Evolutionary conservation across 108 stramenopile genomes (phyloP).

Genomic region (Skeletonema marinoi): DNA sequence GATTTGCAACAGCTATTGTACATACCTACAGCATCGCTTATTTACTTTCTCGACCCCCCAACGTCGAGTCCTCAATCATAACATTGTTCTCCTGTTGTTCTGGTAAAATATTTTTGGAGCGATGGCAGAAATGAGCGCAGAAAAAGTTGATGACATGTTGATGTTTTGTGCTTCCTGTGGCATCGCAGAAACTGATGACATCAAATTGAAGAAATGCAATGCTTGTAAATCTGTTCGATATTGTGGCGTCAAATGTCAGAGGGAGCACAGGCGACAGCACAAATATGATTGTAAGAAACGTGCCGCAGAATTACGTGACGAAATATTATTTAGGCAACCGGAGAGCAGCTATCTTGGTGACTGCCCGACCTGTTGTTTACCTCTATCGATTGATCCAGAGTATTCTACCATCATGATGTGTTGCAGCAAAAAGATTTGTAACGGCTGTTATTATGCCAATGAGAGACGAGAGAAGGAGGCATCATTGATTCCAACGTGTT

Average conservation of each 20-base stretch:
- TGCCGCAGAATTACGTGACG: background rate
- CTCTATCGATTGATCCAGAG: background rate
- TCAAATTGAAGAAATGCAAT: background rate
- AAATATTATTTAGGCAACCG: background rate
- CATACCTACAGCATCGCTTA: too few species aligned
- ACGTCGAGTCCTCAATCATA: too few species aligned
- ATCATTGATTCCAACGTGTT: too few species aligned
- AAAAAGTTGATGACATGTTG: too few species aligned
- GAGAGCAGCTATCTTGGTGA: background rate
- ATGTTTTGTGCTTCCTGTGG: background rate
- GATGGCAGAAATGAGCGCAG: too few species aligned
- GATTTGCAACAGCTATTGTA: too few species aligned
- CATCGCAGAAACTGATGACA: background rate
- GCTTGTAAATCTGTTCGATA: background rate
- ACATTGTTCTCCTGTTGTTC: too few species aligned
- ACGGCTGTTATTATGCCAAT: background rate
- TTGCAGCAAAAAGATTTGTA: background rate
- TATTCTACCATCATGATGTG: background rate
- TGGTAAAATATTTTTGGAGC: too few species aligned
- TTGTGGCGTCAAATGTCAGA: background rate
- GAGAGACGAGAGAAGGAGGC: background rate
- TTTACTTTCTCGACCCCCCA: too few species aligned
- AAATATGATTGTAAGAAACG: background rate
- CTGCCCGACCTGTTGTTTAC: background rate
- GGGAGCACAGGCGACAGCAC: too few species aligned